These are phyloP conservation scores for Diaporthe citri DNA, from an alignment of 2,329 filamentous ascomycete genomes.

Conservation along the genomic window DNA sequence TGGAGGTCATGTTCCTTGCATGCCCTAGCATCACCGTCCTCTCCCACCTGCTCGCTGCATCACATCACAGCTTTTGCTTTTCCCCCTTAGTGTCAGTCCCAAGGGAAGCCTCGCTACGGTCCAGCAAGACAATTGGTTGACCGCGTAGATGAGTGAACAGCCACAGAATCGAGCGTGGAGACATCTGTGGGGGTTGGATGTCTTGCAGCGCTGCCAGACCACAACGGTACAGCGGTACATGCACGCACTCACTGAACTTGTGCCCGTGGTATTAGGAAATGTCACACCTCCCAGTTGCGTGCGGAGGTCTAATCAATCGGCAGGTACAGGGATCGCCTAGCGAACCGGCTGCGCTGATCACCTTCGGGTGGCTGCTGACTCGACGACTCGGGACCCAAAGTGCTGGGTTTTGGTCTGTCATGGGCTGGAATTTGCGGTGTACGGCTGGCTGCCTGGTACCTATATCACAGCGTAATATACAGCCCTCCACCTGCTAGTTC, in stretches of 20 bases:
- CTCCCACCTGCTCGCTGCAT: conserved; percentile 21
- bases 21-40: conserved; percentile 15
- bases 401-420: conserved; percentile 38
- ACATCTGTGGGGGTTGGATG: neutral
- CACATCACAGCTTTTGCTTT: conserved; percentile 31
- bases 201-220: conserved; percentile 1
- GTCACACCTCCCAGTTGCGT: conserved; percentile 10
- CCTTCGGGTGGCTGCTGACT: conserved; percentile 41
- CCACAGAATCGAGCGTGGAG: conserved; percentile 20
- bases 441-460: conserved; percentile 9
- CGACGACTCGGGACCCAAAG: conserved; percentile 36
- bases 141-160: conserved; percentile 23
- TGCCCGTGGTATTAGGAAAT: neutral
- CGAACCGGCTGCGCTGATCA: conserved; percentile 37
- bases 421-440: conserved; percentile 35
- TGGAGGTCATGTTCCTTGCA: conserved; percentile 27
- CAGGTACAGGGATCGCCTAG: conserved; percentile 34
- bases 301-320: conserved; percentile 8
- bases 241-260: neutral
- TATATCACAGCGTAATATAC: conserved; percentile 35
- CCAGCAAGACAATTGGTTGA: conserved; percentile 26
- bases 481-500: conserved; percentile 6
- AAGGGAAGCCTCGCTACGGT: conserved; percentile 11
- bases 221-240: conserved; percentile 14
- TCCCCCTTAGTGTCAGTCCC: neutral